Evolutionary conservation across 495 filamentous ascomycete genomes (phyloP), one percentile per base, ranked within the genome.

Genomic region (Trichoderma virens): DNA sequence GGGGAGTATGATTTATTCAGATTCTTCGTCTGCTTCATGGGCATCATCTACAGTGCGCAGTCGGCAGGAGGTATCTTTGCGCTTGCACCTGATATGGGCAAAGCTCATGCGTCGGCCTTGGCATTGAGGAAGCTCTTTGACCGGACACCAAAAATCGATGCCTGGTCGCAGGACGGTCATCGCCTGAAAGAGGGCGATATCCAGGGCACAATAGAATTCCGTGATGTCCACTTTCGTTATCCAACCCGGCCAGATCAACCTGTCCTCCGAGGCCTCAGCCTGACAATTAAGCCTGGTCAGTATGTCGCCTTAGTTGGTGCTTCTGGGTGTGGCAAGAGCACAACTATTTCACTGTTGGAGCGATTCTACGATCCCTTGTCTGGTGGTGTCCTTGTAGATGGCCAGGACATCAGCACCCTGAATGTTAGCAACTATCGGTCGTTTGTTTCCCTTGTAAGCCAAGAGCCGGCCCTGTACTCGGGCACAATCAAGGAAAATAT

Each of bases 271-370:
- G 78, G 79, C 25, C 70, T 86, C 38, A 83, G 79, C 62, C 67
- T 90, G 38, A 80, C 73, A 14, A 86, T 93, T 65, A 73, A 82
- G 47, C 82, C 84, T 30, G 90, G 90, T 8, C 82, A 88, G 72
- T 93, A 91, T 72, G 82, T 93, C 39, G 91, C 90, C 6, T 79
- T 95, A 25, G 91, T 94, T 18, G 91, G 91, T 43, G 85, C 90
- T 4, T 90, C 87, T 60, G 91, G 91, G 32, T 93, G 91, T 69
- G 91, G 91, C 61, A 95, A 95, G 80, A 88, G 83, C 68, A 93
- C 91, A 2, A 91, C 88, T 1, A 91, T 95, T 68, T 84, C 83
- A 30, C 79, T 95, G 18, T 77, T 94, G 47, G 91, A 95, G 75
- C 85, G 90, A 43, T 95, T 94, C 77, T 95, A 94, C 69, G 90